phyloP scores from a whole-genome alignment of 163 green algal genomes.

The Scenedesmus sp. region DNA sequence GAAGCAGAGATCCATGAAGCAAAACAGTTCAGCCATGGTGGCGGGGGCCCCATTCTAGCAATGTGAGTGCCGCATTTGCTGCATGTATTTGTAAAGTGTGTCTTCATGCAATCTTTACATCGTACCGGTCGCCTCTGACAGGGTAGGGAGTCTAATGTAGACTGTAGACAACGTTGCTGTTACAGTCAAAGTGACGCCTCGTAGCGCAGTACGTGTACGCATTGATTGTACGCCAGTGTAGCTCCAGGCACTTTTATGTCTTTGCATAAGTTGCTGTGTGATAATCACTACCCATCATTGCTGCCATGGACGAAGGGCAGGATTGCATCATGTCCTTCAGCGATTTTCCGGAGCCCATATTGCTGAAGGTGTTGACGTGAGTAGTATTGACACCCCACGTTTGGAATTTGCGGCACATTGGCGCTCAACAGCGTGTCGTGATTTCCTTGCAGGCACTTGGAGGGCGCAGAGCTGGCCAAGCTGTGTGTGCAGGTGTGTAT shows the following conservation, averaged over 20 bases:
- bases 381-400: neutral
- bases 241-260: neutral
- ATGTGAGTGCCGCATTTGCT: too few species aligned
- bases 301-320: neutral
- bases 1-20: too few species aligned
- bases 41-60: too few species aligned
- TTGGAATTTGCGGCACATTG: neutral
- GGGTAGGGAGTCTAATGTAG: too few species aligned
- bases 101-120: too few species aligned
- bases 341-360: conserved; percentile 22
- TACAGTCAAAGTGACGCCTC: neutral
- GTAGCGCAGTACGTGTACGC: neutral
- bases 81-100: too few species aligned
- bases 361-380: conserved; percentile 16
- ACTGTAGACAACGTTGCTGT: neutral
- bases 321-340: conserved; percentile 6
- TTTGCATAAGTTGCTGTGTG: too few species aligned
- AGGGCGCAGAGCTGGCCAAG: neutral
- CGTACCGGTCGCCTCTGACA: too few species aligned
- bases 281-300: neutral
- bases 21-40: too few species aligned
- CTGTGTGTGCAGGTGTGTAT: neutral
- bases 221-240: neutral
- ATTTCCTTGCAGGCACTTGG: conserved; percentile 30
- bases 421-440: neutral